phyloP scores from a whole-genome alignment of 768 basidiomycete genomes.

The Trametes coccinea region DNA sequence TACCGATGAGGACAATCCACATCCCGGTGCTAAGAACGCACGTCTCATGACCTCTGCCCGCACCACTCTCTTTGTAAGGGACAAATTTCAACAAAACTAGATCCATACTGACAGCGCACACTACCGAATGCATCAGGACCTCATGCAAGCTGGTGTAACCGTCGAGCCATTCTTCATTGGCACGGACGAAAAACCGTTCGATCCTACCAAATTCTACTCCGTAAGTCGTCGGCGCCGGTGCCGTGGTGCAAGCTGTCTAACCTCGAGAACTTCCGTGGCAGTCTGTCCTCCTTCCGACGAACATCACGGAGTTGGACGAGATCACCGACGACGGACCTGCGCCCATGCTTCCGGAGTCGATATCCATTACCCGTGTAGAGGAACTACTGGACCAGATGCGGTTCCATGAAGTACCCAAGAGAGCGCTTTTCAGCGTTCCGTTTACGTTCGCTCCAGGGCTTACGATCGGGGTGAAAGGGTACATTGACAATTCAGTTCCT shows the following conservation, averaged over 20 bases:
- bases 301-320: constrained; percentile 54
- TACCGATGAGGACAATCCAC: constrained; percentile 86
- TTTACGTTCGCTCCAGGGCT: constrained; percentile 76
- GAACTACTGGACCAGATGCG: constrained; percentile 80
- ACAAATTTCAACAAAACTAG: background rate
- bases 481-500: constrained; percentile 25
- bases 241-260: background rate
- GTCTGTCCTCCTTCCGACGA: constrained; percentile 60
- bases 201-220: constrained; percentile 74
- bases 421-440: constrained; percentile 79
- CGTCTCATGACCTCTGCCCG: constrained; percentile 68
- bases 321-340: constrained; percentile 34
- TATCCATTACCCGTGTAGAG: constrained; percentile 75
- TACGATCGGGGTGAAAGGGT: constrained; percentile 83
- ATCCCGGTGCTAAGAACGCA: constrained; percentile 50
- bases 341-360: constrained; percentile 58
- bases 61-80: constrained; percentile 62
- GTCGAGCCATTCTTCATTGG: constrained; percentile 92
- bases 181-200: constrained; percentile 64
- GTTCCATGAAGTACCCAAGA: constrained; percentile 80
- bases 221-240: constrained; percentile 40
- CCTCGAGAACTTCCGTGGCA: constrained; percentile 28
- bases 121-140: constrained; percentile 52
- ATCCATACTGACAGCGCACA: background rate
- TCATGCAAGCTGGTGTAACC: constrained; percentile 73